A percentile compares a stretch with the other conserved stretches of the same genome.
Conservation (phyloP, 1,284 basidiomycete genomes). For the Austroboletus novae-zelandiae region DNA sequence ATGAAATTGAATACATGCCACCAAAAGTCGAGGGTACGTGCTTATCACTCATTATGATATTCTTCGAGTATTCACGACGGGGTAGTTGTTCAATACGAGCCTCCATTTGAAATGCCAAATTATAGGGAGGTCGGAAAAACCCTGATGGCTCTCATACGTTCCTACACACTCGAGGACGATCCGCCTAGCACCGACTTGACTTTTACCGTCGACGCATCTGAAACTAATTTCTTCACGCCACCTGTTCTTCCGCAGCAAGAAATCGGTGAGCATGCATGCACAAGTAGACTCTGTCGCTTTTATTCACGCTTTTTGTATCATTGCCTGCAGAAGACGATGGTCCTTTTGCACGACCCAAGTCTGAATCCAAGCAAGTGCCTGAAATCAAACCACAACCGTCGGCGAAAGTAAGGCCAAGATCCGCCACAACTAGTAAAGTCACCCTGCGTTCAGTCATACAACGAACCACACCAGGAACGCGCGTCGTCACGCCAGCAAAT, state of each 20-base stretch:
- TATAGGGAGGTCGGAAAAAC: constrained; percentile 52
- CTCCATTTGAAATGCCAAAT: constrained; percentile 55
- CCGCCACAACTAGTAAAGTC: neutral
- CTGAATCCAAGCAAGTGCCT: neutral
- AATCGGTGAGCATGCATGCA: constrained; percentile 32
- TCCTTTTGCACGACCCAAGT: constrained; percentile 23
- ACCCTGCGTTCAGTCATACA: constrained; percentile 7
- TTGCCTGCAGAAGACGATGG: constrained; percentile 25
- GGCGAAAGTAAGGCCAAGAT: constrained; percentile 1
- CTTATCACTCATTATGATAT: neutral
- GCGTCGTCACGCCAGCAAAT: neutral
- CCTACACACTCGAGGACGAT: constrained; percentile 38
- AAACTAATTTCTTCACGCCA: constrained; percentile 19
- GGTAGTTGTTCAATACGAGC: constrained; percentile 50
- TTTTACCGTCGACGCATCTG: constrained; percentile 30
- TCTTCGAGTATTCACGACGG: constrained; percentile 1
- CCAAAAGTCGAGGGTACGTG: constrained; percentile 63
- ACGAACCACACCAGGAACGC: constrained; percentile 6
- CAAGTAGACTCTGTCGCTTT: neutral
- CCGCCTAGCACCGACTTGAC: constrained; percentile 27
- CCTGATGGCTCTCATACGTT: constrained; percentile 42
- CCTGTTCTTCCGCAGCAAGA: constrained; percentile 31
- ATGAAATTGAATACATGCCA: constrained; percentile 78
- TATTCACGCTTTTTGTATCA: neutral
- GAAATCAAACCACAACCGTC: constrained; percentile 10